These are phyloP conservation scores for Aspergillus sp. DNA, from an alignment of 2,329 filamentous ascomycete species.

Conservation along the genomic window DNA sequence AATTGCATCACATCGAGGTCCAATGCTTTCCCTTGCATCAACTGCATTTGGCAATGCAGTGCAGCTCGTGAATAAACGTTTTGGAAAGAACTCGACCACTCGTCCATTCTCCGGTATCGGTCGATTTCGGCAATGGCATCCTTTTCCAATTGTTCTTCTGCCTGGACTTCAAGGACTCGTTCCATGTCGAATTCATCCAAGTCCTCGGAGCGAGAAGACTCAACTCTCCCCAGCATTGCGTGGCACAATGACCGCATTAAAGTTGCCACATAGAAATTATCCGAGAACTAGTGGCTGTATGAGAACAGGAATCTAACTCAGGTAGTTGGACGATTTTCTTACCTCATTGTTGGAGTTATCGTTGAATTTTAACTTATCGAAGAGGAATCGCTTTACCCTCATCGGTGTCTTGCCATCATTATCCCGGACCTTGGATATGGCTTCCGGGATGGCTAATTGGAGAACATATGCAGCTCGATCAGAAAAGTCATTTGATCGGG, in stretches of 20 bases:
- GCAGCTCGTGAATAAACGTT: conserved; percentile 60
- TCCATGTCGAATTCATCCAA: conserved; percentile 43
- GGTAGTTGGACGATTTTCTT: conserved; percentile 8
- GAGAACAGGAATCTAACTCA: conserved; percentile 2
- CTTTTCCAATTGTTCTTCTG: conserved; percentile 52
- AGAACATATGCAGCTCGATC: conserved; percentile 82
- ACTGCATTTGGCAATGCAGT: conserved; percentile 53
- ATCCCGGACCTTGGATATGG: conserved; percentile 74
- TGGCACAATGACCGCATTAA: conserved; percentile 64
- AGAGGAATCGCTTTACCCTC: conserved; percentile 74
- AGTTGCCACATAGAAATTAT: conserved; percentile 80
- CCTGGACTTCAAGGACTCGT: conserved; percentile 44
- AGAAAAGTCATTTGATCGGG: conserved; percentile 83
- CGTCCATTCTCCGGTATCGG: conserved; percentile 59
- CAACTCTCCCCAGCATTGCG: conserved; percentile 45
- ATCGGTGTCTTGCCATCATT: conserved; percentile 70
- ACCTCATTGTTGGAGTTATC: conserved; percentile 81
- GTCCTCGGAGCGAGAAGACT: conserved; percentile 33
- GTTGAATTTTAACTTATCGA: conserved; percentile 87
- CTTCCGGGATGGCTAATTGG: conserved; percentile 75
- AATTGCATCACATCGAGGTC: conserved; percentile 53
- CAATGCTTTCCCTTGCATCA: conserved; percentile 51
- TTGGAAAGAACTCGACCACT: conserved; percentile 63
- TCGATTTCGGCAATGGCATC: conserved; percentile 59
- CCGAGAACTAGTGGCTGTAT: conserved; percentile 59